Conservation (phyloP, 805 yeast genomes). For the Brettanomyces bruxellensis region DNA sequence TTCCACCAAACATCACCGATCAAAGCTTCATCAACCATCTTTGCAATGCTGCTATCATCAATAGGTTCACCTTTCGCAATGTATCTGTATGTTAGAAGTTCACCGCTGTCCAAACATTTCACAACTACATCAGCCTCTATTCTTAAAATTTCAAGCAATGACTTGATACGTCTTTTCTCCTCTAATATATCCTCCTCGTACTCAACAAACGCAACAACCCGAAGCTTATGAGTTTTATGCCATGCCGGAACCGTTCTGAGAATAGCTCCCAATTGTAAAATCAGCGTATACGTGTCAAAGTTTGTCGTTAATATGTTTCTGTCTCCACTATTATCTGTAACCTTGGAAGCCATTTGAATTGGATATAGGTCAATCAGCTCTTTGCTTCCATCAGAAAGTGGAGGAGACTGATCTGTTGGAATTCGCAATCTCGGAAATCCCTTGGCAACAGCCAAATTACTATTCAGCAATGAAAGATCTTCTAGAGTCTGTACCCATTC, state of each 20-base stretch:
- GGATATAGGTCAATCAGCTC: constrained; percentile 85
- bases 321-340: constrained; percentile 53
- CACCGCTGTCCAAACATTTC: constrained; percentile 52
- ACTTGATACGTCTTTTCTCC: constrained; percentile 53
- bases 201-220: constrained; percentile 91
- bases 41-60: constrained; percentile 26
- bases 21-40: constrained; percentile 41
- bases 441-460: constrained; percentile 89
- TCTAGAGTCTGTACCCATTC: constrained; percentile 93
- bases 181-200: constrained; percentile 56
- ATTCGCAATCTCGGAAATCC: constrained; percentile 64
- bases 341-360: constrained; percentile 88
- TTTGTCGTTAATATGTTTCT: constrained; percentile 73
- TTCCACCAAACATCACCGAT: constrained; percentile 82
- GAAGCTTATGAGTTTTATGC: constrained; percentile 63
- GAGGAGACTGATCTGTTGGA: constrained; percentile 39
- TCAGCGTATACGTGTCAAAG: constrained; percentile 91
- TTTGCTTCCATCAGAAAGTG: constrained; percentile 22
- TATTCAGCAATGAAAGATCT: constrained; percentile 78
- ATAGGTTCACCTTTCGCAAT: constrained; percentile 57
- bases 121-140: constrained; percentile 73
- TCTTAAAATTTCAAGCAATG: constrained; percentile 65
- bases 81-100: constrained; percentile 56
- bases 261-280: constrained; percentile 89
- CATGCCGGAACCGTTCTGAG: constrained; percentile 89